These are phyloP conservation scores for Durusdinium trenchii DNA, from an alignment of 73 alveolate species.

Conservation along the genomic window DNA sequence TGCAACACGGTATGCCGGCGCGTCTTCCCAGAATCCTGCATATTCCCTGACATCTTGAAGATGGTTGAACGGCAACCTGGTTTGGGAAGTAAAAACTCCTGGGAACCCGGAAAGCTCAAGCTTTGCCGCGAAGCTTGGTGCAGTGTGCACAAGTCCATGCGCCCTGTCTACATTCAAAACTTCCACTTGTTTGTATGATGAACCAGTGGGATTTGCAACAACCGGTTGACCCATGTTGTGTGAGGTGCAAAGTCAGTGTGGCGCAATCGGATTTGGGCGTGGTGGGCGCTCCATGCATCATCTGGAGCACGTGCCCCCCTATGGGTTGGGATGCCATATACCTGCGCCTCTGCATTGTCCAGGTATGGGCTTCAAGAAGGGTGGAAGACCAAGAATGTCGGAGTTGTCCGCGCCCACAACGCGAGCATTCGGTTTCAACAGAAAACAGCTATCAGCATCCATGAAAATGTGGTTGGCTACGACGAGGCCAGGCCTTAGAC, in stretches of 20 bases:
- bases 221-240: not conserved
- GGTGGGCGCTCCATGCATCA: not conserved
- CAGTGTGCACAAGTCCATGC: not conserved
- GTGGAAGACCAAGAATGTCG: not conserved
- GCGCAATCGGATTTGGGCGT: not conserved
- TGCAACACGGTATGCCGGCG: not conserved
- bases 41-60: not conserved
- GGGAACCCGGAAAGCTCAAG: not conserved
- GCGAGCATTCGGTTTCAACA: not conserved
- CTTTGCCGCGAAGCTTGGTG: not conserved
- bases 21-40: not conserved
- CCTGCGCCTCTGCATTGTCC: not conserved
- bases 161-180: not conserved
- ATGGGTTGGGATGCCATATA: not conserved
- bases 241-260: not conserved
- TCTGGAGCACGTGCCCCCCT: not conserved
- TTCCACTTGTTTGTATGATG: not conserved
- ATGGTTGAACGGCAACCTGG: not conserved
- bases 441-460: not conserved
- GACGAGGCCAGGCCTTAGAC: not conserved
- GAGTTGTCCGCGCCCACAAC: not conserved
- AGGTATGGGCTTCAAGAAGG: not conserved
- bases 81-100: too few relatives aligned
- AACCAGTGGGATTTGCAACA: not conserved
- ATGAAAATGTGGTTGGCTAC: not conserved